Percentiles rank a stretch among this genome's conserved stretches.
phyloP scores from a whole-genome alignment of 768 basidiomycete genomes.

The Polyporus arcularius region DNA sequence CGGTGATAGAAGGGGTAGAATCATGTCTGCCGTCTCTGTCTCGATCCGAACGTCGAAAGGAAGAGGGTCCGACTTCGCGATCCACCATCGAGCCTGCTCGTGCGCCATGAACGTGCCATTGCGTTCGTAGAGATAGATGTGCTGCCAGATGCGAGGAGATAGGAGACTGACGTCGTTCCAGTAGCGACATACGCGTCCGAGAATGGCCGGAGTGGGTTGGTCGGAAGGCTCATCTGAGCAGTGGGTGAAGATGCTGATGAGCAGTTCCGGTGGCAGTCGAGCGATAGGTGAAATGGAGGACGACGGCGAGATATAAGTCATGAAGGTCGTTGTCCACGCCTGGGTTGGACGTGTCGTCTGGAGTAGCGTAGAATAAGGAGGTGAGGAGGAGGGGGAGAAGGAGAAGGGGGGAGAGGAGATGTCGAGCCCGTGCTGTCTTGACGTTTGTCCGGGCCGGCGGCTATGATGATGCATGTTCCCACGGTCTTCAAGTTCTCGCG shows the following conservation, averaged over 20 bases:
- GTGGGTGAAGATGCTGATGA: constrained; percentile 50
- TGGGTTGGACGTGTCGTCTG: no score
- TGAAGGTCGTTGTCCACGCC: constrained; percentile 12
- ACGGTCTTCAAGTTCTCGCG: not conserved
- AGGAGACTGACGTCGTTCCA: constrained; percentile 59
- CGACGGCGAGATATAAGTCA: not conserved
- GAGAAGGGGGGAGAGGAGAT: not conserved
- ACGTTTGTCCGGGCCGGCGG: not conserved
- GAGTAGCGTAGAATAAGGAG: not conserved
- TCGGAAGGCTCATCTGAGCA: constrained; percentile 33
- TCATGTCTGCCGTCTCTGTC: constrained; percentile 48
- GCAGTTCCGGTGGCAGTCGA: constrained; percentile 22
- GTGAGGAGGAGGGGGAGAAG: not conserved
- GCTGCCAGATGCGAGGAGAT: constrained; percentile 64
- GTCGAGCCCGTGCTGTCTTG: not conserved
- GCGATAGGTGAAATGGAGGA: constrained; percentile 2
- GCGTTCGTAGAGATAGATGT: constrained; percentile 51
- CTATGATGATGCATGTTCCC: not conserved
- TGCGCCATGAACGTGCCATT: constrained; percentile 41
- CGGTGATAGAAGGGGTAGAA: constrained; percentile 66
- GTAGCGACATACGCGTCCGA: constrained; percentile 55
- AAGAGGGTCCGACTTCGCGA: constrained; percentile 52
- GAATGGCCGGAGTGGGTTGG: constrained; percentile 48
- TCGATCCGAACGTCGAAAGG: constrained; percentile 58
- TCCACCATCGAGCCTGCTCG: constrained; percentile 55